phyloP scores from a whole-genome alignment of 306 rosid species.

The Canavalia ensiformis region DNA sequence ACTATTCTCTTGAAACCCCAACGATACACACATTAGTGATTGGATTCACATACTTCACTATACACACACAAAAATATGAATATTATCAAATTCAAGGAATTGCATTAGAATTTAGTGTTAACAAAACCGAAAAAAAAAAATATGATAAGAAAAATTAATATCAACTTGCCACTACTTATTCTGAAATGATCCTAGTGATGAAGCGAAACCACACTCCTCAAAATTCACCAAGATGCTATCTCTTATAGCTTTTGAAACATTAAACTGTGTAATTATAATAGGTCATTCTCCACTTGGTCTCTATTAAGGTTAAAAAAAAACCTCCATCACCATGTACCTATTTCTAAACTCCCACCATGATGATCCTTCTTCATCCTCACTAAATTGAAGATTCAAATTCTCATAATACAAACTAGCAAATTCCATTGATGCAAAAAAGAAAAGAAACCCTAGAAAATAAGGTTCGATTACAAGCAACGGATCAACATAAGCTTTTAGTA shows the following conservation, averaged over 20 bases:
- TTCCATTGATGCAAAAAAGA: too few relatives aligned
- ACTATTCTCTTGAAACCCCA: constrained; percentile 76
- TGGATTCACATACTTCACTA: constrained; percentile 84
- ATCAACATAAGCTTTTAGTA: background rate
- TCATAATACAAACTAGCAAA: background rate
- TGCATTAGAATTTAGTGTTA: background rate
- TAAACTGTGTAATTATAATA: constrained; percentile 70
- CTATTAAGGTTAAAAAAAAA: constrained; percentile 74
- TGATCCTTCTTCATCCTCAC: constrained; percentile 56
- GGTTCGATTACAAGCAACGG: constrained; percentile 1
- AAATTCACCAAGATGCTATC: constrained; percentile 80
- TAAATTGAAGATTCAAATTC: background rate
- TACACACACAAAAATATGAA: background rate
- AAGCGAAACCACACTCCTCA: constrained; percentile 92
- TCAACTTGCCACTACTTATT: constrained; percentile 51
- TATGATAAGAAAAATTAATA: background rate
- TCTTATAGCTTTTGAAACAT: constrained; percentile 73
- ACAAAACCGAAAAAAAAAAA: too few relatives aligned
- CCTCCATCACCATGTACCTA: constrained; percentile 82
- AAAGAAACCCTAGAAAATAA: constrained; percentile 35
- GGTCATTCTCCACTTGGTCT: constrained; percentile 58
- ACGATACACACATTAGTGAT: constrained; percentile 80
- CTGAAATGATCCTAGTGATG: constrained; percentile 74
- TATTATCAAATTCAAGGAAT: background rate
- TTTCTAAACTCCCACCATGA: constrained; percentile 89